phyloP scores from a whole-genome alignment of 2,329 filamentous ascomycete genomes.

The Xylaria multiplex region DNA sequence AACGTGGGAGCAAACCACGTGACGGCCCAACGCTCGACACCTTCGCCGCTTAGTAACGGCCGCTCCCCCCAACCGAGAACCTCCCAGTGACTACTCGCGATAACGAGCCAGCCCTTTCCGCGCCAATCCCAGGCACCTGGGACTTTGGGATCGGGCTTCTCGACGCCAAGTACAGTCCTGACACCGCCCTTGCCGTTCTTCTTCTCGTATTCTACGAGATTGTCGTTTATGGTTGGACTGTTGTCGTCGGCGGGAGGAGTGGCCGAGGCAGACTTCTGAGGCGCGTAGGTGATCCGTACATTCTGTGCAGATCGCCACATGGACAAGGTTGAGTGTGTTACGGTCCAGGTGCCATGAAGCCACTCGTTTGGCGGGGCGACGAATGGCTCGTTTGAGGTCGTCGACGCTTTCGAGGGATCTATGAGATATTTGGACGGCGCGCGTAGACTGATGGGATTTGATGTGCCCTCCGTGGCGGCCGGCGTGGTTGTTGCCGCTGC shows the following conservation, averaged over 20 bases:
- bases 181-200: conserved; percentile 57
- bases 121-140: conserved; percentile 75
- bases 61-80: conserved; percentile 77
- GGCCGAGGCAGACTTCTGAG: conserved; percentile 20
- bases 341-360: conserved; percentile 75
- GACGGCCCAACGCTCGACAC: conserved; percentile 74
- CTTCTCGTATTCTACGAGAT: conserved; percentile 71
- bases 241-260: conserved; percentile 41
- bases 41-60: conserved; percentile 42
- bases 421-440: conserved; percentile 61
- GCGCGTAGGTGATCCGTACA: conserved; percentile 79
- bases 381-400: conserved; percentile 46
- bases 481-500: conserved; percentile 10
- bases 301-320: conserved; percentile 87
- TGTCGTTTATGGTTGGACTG: conserved; percentile 66
- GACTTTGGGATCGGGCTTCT: conserved; percentile 57
- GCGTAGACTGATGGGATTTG: conserved; percentile 52
- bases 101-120: conserved; percentile 77
- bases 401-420: conserved; percentile 41
- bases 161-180: conserved; percentile 73
- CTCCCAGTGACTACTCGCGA: conserved; percentile 83
- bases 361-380: conserved; percentile 63
- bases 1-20: conserved; percentile 86
- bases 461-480: conserved; percentile 14
- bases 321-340: conserved; percentile 78